phyloP scores from a whole-genome alignment of 2,329 filamentous ascomycete species.

The Bertia moriformis region DNA sequence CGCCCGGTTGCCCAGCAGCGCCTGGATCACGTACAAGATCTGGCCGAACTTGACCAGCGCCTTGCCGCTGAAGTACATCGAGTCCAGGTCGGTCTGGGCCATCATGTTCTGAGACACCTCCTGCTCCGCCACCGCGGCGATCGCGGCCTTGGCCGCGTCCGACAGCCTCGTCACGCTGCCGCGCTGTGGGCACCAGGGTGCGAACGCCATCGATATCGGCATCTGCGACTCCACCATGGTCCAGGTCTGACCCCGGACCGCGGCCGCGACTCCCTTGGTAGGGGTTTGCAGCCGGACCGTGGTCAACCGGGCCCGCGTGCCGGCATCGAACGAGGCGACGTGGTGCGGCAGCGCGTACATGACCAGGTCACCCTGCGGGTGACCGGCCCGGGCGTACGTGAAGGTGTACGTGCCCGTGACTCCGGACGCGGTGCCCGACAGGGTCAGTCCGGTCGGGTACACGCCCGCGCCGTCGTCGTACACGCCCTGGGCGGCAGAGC shows the following conservation, averaged over 20 bases:
- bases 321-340: slow-evolving; percentile 53
- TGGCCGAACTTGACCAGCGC: slow-evolving; percentile 63
- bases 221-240: slow-evolving; percentile 70
- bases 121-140: slow-evolving; percentile 46
- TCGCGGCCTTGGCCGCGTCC: slow-evolving; percentile 36
- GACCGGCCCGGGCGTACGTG: slow-evolving; percentile 57
- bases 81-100: slow-evolving; percentile 61
- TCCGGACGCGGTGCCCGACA: slow-evolving; percentile 49
- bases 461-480: slow-evolving; percentile 67
- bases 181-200: slow-evolving; percentile 54
- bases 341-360: slow-evolving; percentile 90
- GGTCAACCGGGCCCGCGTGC: slow-evolving; percentile 30
- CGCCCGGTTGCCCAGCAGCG: slow-evolving; percentile 42
- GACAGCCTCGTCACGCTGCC: slow-evolving; percentile 31
- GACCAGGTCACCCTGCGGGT: slow-evolving; percentile 42
- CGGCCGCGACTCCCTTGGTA: slow-evolving; percentile 69
- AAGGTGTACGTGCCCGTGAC: slow-evolving; percentile 59
- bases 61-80: slow-evolving; percentile 90
- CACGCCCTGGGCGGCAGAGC: slow-evolving; percentile 44
- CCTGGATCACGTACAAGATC: slow-evolving; percentile 49
- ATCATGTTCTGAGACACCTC: slow-evolving; percentile 67
- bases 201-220: slow-evolving; percentile 61
- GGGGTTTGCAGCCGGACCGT: slow-evolving; percentile 58
- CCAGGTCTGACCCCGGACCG: slow-evolving; percentile 60
- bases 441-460: slow-evolving; percentile 49